Percentiles rank a stretch among this genome's conserved stretches.
Conservation (phyloP, 345 rosid genomes). For the Garcia nutans region DNA sequence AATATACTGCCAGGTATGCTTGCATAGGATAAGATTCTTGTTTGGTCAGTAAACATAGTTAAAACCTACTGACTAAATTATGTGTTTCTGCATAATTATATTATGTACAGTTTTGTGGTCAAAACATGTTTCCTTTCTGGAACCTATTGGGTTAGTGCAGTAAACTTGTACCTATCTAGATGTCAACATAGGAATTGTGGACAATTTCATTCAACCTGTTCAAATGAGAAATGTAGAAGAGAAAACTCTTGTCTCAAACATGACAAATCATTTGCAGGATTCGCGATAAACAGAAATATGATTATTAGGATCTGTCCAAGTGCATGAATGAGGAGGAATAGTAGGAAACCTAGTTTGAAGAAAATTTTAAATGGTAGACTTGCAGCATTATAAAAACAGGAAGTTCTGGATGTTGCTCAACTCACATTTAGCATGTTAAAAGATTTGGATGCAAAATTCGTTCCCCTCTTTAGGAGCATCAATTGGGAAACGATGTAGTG, state of each 20-base stretch:
- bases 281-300: neutral
- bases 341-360: neutral
- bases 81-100: neutral
- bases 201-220: neutral
- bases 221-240: neutral
- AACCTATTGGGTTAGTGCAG: neutral
- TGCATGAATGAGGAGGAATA: neutral
- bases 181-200: neutral
- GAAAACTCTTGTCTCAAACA: conserved; percentile 3
- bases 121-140: neutral
- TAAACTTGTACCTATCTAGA: neutral
- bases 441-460: neutral
- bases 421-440: conserved; percentile 5
- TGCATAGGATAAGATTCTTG: neutral
- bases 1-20: conserved; percentile 74
- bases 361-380: neutral
- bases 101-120: neutral
- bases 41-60: conserved; percentile 6
- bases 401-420: neutral
- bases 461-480: neutral
- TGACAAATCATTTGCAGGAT: neutral
- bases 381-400: neutral
- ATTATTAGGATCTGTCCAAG: neutral
- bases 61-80: neutral
- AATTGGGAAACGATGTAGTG: neutral